phyloP scores from a whole-genome alignment of 1,284 basidiomycete species.

The Cutaneotrichosporon sp. region DNA sequence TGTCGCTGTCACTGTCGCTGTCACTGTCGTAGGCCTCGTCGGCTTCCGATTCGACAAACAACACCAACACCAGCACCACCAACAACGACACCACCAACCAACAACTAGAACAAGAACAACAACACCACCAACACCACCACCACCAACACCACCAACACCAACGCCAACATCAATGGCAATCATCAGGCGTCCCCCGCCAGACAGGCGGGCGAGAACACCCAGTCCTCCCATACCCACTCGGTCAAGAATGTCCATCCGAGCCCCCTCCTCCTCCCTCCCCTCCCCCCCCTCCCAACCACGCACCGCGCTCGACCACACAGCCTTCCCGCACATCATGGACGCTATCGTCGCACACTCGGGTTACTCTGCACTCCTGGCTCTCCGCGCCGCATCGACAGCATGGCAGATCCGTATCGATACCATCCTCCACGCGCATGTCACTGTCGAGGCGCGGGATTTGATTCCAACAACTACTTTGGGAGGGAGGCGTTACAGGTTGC shows the following conservation, averaged over 20 bases:
- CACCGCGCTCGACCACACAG: not conserved
- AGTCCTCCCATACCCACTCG: too few relatives aligned
- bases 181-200: not conserved
- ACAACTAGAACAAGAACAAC: too few relatives aligned
- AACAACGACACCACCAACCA: too few relatives aligned
- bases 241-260: too few relatives aligned
- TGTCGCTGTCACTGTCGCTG: too few relatives aligned
- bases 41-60: too few relatives aligned
- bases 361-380: not conserved
- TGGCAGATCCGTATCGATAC: not conserved
- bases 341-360: not conserved
- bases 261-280: not conserved
- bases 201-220: not conserved
- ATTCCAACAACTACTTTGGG: not conserved
- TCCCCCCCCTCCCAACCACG: not conserved
- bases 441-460: not conserved
- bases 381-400: not conserved
- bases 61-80: too few relatives aligned
- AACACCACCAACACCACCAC: too few relatives aligned
- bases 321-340: slow-evolving; percentile 10
- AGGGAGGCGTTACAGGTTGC: not conserved
- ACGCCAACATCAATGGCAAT: not conserved
- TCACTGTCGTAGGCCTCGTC: too few relatives aligned
- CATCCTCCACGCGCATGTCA: not conserved
- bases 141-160: too few relatives aligned